Percentiles rank a stretch among this genome's conserved stretches.
Conservation (phyloP, 2,329 filamentous ascomycete genomes). For the Penicillium crustosum region DNA sequence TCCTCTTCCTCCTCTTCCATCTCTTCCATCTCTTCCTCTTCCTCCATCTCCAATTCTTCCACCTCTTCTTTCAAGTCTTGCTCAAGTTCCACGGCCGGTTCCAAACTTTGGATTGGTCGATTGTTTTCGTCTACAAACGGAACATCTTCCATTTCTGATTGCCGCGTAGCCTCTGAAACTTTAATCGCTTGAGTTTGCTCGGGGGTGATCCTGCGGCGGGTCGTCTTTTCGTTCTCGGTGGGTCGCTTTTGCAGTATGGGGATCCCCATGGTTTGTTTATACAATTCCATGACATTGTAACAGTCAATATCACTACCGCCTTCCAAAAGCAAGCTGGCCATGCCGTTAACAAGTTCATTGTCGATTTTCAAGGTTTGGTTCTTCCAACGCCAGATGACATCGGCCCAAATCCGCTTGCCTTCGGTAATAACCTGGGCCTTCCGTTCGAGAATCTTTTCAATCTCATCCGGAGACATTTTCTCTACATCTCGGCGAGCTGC, state of each 20-base stretch:
- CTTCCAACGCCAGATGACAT: conserved; percentile 74
- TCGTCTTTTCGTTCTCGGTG: conserved; percentile 10
- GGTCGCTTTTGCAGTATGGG: conserved; percentile 45
- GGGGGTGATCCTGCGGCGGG: conserved; percentile 5
- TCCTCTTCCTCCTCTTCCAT: conserved; percentile 21
- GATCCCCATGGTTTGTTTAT: conserved; percentile 81
- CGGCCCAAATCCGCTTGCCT: conserved; percentile 75
- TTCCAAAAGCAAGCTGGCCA: conserved; percentile 74
- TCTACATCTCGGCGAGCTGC: conserved; percentile 37
- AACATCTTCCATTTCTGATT: conserved; percentile 24
- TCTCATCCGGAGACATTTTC: conserved; percentile 32
- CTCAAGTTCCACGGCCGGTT: conserved; percentile 13
- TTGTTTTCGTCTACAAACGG: conserved; percentile 34
- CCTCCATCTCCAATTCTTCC: conserved; percentile 21
- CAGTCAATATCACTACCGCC: conserved; percentile 61
- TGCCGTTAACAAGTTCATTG: conserved; percentile 73
- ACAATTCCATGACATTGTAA: conserved; percentile 69
- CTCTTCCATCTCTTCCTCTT: conserved; percentile 13
- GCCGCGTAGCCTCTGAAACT: neutral
- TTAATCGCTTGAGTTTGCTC: conserved; percentile 7
- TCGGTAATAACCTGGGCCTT: conserved; percentile 56
- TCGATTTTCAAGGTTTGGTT: conserved; percentile 70
- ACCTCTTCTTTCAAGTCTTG: neutral
- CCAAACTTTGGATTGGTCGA: conserved; percentile 20
- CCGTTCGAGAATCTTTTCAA: conserved; percentile 28